Conservation (phyloP, 768 basidiomycete genomes). For the Leccinum ochraceum region DNA sequence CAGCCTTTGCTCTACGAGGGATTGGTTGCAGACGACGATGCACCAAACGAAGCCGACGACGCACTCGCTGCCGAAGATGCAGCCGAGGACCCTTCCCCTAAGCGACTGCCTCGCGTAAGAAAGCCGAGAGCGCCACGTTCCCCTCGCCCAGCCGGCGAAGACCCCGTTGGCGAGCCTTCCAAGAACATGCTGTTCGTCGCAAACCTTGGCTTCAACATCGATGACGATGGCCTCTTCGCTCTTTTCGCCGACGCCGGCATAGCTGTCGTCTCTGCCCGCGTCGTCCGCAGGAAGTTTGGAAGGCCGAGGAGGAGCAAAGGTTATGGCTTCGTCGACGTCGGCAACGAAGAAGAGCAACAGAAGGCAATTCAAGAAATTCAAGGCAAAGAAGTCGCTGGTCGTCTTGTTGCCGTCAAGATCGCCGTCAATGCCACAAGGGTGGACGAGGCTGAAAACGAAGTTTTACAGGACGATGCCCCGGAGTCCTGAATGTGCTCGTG, state of each 20-base stretch:
- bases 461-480: constrained; percentile 34
- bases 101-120: constrained; percentile 51
- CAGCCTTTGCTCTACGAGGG: too few species aligned
- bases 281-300: constrained; percentile 85
- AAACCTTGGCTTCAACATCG: constrained; percentile 94
- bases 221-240: constrained; percentile 75
- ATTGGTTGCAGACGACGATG: constrained; percentile 29
- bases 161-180: constrained; percentile 85
- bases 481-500: constrained; percentile 22
- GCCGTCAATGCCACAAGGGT: constrained; percentile 82
- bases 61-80: constrained; percentile 39
- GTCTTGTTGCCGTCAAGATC: constrained; percentile 90
- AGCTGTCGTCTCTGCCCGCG: constrained; percentile 80
- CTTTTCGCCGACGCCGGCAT: constrained; percentile 90
- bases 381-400: constrained; percentile 85
- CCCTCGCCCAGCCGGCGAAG: constrained; percentile 74
- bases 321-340: constrained; percentile 97
- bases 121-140: constrained; percentile 59
- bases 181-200: constrained; percentile 93
- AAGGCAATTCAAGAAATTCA: constrained; percentile 87
- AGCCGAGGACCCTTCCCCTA: constrained; percentile 36
- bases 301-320: constrained; percentile 90
- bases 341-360: constrained; percentile 82
- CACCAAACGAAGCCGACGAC: constrained; percentile 29
- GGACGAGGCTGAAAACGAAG: constrained; percentile 48